phyloP scores from a whole-genome alignment of 2,329 filamentous ascomycete species.

The Pseudocercospora eumusae region DNA sequence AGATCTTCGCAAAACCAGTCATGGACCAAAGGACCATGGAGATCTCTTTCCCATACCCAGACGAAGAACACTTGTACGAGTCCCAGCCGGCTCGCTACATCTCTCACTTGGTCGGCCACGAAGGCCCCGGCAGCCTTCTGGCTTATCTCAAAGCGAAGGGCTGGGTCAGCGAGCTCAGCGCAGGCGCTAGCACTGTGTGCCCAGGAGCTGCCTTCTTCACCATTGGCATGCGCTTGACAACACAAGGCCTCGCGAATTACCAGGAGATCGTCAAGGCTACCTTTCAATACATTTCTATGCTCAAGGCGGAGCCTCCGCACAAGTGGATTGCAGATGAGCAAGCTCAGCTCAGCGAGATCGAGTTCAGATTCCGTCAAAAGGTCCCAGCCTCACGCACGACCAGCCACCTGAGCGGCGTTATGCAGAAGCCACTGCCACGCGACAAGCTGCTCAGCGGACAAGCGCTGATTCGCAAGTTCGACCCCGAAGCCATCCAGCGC shows the following conservation, averaged over 20 bases:
- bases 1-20: conserved; percentile 86
- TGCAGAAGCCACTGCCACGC: conserved; percentile 87
- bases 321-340: conserved; percentile 95
- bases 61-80: conserved; percentile 77
- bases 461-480: conserved; percentile 75
- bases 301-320: conserved; percentile 76
- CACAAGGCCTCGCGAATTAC: conserved; percentile 81
- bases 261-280: conserved; percentile 78
- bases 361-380: conserved; percentile 95
- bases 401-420: conserved; percentile 77
- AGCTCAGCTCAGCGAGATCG: conserved; percentile 84
- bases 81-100: conserved; percentile 83
- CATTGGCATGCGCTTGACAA: conserved; percentile 75
- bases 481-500: conserved; percentile 72
- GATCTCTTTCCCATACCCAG: conserved; percentile 79
- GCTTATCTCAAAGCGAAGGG: conserved; percentile 87
- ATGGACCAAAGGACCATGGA: conserved; percentile 82
- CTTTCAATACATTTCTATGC: conserved; percentile 88
- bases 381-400: conserved; percentile 86
- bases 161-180: conserved; percentile 81
- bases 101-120: conserved; percentile 85
- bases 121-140: conserved; percentile 89
- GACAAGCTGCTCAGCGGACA: conserved; percentile 85
- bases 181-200: conserved; percentile 73
- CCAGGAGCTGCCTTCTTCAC: conserved; percentile 80